Percentiles rank a stretch among this genome's conserved stretches.
Conservation (phyloP, 345 rosid species). For the Eucalyptus curtisii region DNA sequence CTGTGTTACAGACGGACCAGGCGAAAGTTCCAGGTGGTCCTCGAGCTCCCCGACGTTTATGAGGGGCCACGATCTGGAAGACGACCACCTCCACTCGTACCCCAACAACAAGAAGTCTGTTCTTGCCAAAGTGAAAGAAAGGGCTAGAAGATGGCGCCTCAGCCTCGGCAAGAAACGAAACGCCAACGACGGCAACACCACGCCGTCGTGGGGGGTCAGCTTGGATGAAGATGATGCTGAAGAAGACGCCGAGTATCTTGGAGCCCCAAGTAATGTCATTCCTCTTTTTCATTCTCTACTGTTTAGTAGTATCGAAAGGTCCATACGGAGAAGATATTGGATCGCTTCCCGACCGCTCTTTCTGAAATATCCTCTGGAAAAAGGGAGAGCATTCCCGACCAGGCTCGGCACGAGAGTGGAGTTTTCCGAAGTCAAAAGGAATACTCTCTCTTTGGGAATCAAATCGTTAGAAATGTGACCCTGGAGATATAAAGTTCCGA, state of each 20-base stretch:
- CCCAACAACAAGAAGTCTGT: slow-evolving; percentile 43
- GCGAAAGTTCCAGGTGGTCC: slow-evolving; percentile 30
- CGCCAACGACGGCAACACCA: slow-evolving; percentile 21
- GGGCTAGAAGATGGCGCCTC: slow-evolving; percentile 43
- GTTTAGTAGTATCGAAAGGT: not conserved
- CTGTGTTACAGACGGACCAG: slow-evolving; percentile 1
- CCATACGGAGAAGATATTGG: too few relatives aligned
- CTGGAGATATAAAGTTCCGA: not conserved
- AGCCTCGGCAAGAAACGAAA: slow-evolving; percentile 49
- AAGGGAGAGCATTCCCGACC: not conserved
- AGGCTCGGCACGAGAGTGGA: not conserved
- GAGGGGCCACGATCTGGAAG: slow-evolving; percentile 1
- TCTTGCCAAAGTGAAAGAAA: slow-evolving; percentile 59
- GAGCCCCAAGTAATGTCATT: slow-evolving; percentile 52
- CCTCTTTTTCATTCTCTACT: not conserved
- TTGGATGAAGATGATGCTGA: slow-evolving; percentile 27
- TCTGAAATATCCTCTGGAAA: not conserved
- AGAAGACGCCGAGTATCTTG: slow-evolving; percentile 55
- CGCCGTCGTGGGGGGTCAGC: slow-evolving; percentile 31
- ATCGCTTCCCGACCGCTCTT: not conserved
- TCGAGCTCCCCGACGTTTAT: not conserved
- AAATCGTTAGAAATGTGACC: not conserved
- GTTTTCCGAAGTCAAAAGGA: not conserved
- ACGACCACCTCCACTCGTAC: slow-evolving; percentile 22
- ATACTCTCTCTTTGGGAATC: not conserved